Percentiles rank a stretch among this genome's conserved stretches.
Evolutionary conservation across 208 protist species (phyloP).

Genomic region (Trypanosoma rangeli): DNA sequence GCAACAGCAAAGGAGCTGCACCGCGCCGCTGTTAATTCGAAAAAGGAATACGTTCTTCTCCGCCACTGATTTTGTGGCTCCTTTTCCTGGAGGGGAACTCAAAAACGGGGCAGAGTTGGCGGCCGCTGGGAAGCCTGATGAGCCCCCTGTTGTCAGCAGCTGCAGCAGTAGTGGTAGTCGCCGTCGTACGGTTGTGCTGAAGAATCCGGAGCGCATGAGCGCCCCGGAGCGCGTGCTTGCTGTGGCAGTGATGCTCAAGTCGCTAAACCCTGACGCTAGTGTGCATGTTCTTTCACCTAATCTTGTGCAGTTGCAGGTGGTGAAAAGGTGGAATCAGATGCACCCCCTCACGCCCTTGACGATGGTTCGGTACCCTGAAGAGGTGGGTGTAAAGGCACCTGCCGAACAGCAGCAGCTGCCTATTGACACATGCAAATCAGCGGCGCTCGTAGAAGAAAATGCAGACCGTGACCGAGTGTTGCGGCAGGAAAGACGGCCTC

Average conservation of each 20-base stretch:
- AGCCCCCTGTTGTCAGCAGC: neutral
- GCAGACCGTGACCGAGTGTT: neutral
- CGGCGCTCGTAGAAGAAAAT: neutral
- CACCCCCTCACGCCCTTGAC: constrained; percentile 27
- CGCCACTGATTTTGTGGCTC: neutral
- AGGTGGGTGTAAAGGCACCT: constrained; percentile 66
- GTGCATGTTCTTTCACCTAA: constrained; percentile 79
- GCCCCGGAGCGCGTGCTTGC: constrained; percentile 72
- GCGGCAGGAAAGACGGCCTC: neutral
- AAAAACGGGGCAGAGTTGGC: neutral
- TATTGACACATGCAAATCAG: neutral
- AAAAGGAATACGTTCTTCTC: constrained; percentile 1
- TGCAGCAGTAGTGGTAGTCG: no score
- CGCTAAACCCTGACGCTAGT: constrained; percentile 77
- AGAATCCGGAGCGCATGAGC: constrained; percentile 44
- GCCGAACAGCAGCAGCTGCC: constrained; percentile 20
- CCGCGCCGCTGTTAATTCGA: constrained; percentile 25
- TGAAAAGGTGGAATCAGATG: constrained; percentile 56
- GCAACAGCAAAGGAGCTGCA: constrained; percentile 7
- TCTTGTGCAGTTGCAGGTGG: constrained; percentile 47
- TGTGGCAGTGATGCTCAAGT: constrained; percentile 86
- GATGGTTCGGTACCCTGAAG: constrained; percentile 66
- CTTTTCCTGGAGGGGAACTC: neutral
- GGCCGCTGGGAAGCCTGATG: neutral
- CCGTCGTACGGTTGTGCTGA: constrained; percentile 24